Base-by-base conservation (phyloP, 768 basidiomycete species). In the Collybia sp. region DNA sequence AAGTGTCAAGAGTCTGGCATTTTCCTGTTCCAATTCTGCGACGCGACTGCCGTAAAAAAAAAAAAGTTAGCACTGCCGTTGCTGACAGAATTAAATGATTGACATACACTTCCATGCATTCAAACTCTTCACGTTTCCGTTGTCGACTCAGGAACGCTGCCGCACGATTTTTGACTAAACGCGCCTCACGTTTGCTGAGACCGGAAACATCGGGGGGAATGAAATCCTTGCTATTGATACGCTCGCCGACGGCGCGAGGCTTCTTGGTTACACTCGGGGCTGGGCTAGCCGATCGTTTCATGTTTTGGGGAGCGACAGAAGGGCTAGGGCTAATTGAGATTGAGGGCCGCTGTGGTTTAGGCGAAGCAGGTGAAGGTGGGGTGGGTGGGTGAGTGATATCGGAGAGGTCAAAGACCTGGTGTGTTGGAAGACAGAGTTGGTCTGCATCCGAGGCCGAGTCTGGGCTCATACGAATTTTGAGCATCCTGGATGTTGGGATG, bases 101-200 rank as follows among this genome's bases (percentile, higher is more conserved):
- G 46, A 82, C 86, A 69, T 69, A 92, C 88, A 86, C 67, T 73
- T 93, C 91, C 88, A 93, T 92, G 58, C 62, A 72, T 67, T 93
- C 91, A 58, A 91, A 93, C 69, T 93, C 90, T 68, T 93, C 91
- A 46, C 91, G 81, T 66, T 93, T 93, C 57, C 91, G 77, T 65
- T 93, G 91, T 62, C 91, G 76, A 67, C 83, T 86, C 60, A 93
- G 83, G 71, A 93, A 93, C 48, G 91, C 91, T 10, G 91, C 91
- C 11, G 91, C 91, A 46, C 91, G 79, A 69, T 93, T 93, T 75
- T 93, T 93, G 47, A 93, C 87, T 8, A 93, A 77, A 43, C 91
- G 82, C 49, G 91, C 91, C 67, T 93, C 91, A 42, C 91, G 88
- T 66, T 93, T 93, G 73, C 76, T 83, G 48, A 93, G 76, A 42